Evolutionary conservation across 2,329 filamentous ascomycete species (phyloP).

Genomic region (Penicillium sp.): DNA sequence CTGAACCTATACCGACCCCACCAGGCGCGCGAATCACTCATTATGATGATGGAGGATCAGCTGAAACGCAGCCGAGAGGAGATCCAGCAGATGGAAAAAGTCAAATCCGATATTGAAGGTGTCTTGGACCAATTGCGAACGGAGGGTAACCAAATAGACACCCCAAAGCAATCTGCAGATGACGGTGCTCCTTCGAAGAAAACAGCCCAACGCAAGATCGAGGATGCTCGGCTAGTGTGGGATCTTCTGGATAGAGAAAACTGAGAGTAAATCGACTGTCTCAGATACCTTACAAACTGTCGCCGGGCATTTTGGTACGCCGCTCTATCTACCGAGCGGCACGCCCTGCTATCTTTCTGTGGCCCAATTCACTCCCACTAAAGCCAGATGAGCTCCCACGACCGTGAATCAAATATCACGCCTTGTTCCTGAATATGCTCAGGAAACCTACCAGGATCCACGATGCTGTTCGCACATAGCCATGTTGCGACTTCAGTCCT

Average conservation of each 20-base stretch:
- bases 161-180: slow-evolving; percentile 9
- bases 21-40: slow-evolving; percentile 83
- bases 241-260: slow-evolving; percentile 37
- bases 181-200: slow-evolving; percentile 5
- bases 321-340: too few species aligned
- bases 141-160: slow-evolving; percentile 28
- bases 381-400: too few species aligned
- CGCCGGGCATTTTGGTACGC: too few species aligned
- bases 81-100: slow-evolving; percentile 70
- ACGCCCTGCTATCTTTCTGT: too few species aligned
- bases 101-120: slow-evolving; percentile 64
- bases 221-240: slow-evolving; percentile 40
- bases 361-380: too few species aligned
- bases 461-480: too few species aligned
- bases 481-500: too few species aligned
- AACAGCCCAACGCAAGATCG: slow-evolving; percentile 15
- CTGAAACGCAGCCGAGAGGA: slow-evolving; percentile 70
- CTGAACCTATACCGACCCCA: slow-evolving; percentile 94
- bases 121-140: slow-evolving; percentile 37
- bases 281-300: too few species aligned
- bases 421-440: too few species aligned
- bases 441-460: too few species aligned
- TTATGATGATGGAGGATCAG: slow-evolving; percentile 82
- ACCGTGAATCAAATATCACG: too few species aligned
- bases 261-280: slow-evolving; percentile 10